Evolutionary conservation across 805 yeast genomes (phyloP).

Genomic region (Metschnikowia matae): DNA sequence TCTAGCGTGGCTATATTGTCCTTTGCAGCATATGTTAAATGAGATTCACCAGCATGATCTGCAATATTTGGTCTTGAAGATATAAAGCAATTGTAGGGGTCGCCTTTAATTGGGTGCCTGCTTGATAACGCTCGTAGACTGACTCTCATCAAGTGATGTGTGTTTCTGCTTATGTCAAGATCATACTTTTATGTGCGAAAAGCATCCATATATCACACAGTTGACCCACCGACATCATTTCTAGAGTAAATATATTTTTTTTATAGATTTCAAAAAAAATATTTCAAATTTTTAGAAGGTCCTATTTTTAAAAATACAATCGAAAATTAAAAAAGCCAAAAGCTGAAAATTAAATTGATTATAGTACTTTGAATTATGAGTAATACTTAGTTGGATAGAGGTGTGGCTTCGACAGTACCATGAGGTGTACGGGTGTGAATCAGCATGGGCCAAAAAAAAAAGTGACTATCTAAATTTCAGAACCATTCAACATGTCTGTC

Average conservation of each 20-base stretch:
- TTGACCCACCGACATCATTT: no score
- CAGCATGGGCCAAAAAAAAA: background rate
- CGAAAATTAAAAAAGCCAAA: no score
- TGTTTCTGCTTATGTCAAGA: background rate
- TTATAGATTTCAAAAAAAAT: no score
- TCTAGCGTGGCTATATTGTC: constrained; percentile 71
- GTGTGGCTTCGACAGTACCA: background rate
- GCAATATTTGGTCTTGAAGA: background rate
- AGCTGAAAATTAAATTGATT: no score
- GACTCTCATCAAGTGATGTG: background rate
- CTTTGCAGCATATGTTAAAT: constrained; percentile 41
- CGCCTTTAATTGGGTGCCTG: constrained; percentile 1
- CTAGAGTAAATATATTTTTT: no score
- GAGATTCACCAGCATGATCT: background rate
- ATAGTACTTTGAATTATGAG: no score
- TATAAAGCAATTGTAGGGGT: constrained; percentile 14
- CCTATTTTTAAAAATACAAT: no score
- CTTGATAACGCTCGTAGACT: background rate
- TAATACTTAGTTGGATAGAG: background rate
- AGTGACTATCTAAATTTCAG: background rate
- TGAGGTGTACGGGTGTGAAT: constrained; percentile 12
- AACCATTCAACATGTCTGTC: constrained; percentile 10
- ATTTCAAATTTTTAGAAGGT: background rate
- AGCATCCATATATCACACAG: background rate
- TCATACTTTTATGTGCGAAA: background rate